Evolutionary conservation across 768 basidiomycete species (phyloP), one percentile per base, ranked within the genome.

Genomic region (Auricularia heimuer): DNA sequence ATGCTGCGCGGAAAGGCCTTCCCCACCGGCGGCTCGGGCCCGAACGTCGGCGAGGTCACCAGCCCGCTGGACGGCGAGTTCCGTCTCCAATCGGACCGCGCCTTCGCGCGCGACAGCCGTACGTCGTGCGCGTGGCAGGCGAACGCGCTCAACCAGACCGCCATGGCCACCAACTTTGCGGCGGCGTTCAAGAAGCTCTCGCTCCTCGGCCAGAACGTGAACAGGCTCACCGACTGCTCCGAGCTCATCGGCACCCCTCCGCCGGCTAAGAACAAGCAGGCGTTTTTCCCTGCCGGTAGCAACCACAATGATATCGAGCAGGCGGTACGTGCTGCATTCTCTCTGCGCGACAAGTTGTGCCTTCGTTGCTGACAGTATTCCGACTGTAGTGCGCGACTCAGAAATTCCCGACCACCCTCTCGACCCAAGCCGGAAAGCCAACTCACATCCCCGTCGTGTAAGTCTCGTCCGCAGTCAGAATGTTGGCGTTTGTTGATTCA

Each of bases 1-100:
- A 29, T 29, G 29, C 29, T 77, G 29, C 62, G 62, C 39, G 75
- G 74, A 16, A 67, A 64, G 3, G 60, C 65, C 8, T 76, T 83
- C 45, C 75, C 76, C 24, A 79, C 64, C 44, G 44, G 44, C 44
- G 44, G 44, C 44, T 45, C 44, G 11, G 44, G 44, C 44, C 11
- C 44, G 18, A 45, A 45, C 44, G 11, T 45, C 44, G 69, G 69
- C 51, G 69, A 75, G 65, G 66, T 11, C 44, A 18, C 10, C 10
- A 45, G 44, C 44, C 44, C 44, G 44, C 44, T 45, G 0, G 11
- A 10, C 18, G 44, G 44, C 44, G 44, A 45, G 44, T 45, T 71
- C 39, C 70, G 72, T 37, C 71, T 75, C 39, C 44, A 54, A 60
- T 66, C 65, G 24, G 2, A 64, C 35, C 72, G 68, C 33, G 69